Evolutionary conservation across 768 basidiomycete species (phyloP), one percentile per base, ranked within the genome.

Genomic region (Boletellus sp.): DNA sequence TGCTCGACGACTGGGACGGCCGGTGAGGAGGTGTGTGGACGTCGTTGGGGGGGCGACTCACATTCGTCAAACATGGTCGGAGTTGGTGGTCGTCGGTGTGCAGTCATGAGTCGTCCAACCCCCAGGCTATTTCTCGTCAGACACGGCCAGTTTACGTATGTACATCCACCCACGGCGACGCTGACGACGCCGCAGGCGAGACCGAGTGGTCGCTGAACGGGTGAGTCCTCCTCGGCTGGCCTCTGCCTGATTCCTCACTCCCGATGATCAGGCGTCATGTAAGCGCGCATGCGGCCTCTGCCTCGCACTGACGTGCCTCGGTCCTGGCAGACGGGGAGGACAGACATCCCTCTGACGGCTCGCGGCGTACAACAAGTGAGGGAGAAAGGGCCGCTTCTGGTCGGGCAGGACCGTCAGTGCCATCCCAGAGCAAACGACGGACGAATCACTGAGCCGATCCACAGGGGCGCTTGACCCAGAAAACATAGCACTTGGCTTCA

Each of bases 191-290:
- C 19, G 11, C 47, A 91, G 89, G 92, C 28, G 88, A 96, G 73
- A 97, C 94, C 2, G 94, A 94, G 66, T 97, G 94, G 93, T 90
- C 90, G 16, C 61, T 86, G 38, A 93, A 87, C 58, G 93, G 92
- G 81, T 85, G 49, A 66, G 80, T 15, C 48, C 23, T 44, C 47
- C 23, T 42, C 31, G 19, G 32, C 9, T 38, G 41, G 31, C 45
- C 15, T 4, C 1, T 9, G n/a, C 26, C 42, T 5, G 1, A 34
- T 32, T 43, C 38, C 34, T 45, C 31, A 59, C 50, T 47, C 47
- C 45, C 53, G 33, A 50, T 35, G 24, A 35, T 36, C 12, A 86
- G 85, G 58, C 79, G 85, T 53, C 85, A 86, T 65, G 85, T 84
- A 63, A 15, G 79, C 26, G 10, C 43, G 19, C 31, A 35, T 24